Evolutionary conservation across 2,329 filamentous ascomycete genomes (phyloP).

Genomic region (Bipolaris oryzae): DNA sequence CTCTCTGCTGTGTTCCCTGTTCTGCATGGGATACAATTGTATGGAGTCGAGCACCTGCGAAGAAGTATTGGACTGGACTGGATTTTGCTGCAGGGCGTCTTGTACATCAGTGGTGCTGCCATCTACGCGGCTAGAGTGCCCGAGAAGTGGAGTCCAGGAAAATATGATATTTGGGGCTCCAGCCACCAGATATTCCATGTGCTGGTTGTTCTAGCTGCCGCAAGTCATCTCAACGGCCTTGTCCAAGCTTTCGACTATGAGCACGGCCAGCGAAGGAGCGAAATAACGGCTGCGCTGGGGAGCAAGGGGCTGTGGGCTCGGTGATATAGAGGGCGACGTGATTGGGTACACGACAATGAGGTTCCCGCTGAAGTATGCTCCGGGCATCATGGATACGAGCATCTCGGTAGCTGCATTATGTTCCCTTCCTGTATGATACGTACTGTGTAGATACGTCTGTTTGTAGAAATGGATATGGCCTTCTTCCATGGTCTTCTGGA

Average conservation of each 20-base stretch:
- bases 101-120: conserved; percentile 85
- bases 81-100: conserved; percentile 76
- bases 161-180: conserved; percentile 88
- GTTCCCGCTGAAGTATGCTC: not conserved
- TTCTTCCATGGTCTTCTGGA: conserved; percentile 3
- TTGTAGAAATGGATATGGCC: not conserved
- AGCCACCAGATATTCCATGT: conserved; percentile 98
- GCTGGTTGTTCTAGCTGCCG: conserved; percentile 81
- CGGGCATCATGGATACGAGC: not conserved
- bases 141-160: conserved; percentile 76
- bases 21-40: conserved; percentile 72
- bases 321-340: not conserved
- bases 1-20: conserved; percentile 83
- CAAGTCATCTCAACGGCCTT: conserved; percentile 80
- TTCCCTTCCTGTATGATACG: too few relatives aligned
- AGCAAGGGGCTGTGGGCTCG: not conserved
- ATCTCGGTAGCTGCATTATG: too few relatives aligned
- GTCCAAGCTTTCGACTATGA: conserved; percentile 85
- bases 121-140: conserved; percentile 88
- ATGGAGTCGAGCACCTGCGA: conserved; percentile 70
- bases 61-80: conserved; percentile 79
- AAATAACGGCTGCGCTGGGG: conserved; percentile 7
- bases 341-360: not conserved
- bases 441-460: not conserved
- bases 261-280: conserved; percentile 58